phyloP scores from a whole-genome alignment of 345 rosid species.

The Gossypium raimondii region DNA sequence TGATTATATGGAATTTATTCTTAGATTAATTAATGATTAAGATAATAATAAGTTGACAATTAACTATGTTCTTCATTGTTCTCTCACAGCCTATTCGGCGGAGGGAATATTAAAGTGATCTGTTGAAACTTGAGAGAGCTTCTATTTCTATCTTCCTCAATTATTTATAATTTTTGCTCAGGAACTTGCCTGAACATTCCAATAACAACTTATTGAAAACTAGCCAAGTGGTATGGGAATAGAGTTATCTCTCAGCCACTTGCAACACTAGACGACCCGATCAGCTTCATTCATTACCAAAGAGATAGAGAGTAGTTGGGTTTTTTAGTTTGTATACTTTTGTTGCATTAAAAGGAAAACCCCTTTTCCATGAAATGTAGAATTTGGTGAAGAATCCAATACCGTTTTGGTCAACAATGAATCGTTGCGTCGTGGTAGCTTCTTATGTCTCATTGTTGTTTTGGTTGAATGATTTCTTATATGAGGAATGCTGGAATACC shows the following conservation, averaged over 20 bases:
- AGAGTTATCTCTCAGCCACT: not conserved
- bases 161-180: too few relatives aligned
- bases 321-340: not conserved
- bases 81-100: not conserved
- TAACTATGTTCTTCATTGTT: not conserved
- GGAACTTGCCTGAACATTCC: not conserved
- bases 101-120: not conserved
- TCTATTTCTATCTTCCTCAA: not conserved
- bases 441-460: not conserved
- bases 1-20: constrained; percentile 15
- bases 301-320: not conserved
- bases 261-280: not conserved
- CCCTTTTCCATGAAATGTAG: not conserved
- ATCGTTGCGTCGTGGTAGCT: not conserved
- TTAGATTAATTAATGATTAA: not conserved
- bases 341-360: not conserved
- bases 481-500: not conserved
- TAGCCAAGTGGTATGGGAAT: not conserved
- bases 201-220: not conserved
- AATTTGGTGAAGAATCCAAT: not conserved
- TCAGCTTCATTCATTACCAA: not conserved
- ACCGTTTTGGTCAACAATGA: not conserved
- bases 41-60: not conserved
- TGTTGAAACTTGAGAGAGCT: not conserved
- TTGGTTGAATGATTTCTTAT: not conserved